Evolutionary conservation across 768 basidiomycete genomes (phyloP).

Genomic region (Macrolepiota fuliginosa): DNA sequence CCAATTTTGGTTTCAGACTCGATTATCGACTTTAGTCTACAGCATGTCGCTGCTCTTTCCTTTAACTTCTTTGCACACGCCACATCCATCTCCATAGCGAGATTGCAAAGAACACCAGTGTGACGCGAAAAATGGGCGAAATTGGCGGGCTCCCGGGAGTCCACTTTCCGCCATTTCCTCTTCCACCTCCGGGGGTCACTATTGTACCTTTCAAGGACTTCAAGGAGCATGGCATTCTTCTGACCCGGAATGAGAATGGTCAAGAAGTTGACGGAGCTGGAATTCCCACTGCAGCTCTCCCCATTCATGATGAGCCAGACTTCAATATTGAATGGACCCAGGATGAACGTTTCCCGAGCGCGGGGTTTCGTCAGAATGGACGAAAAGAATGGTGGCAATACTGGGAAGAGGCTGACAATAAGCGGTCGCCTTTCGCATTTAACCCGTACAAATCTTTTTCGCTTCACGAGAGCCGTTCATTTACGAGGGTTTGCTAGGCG

Average conservation of each 20-base stretch:
- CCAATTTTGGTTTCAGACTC: background rate
- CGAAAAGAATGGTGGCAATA: slow-evolving; percentile 9
- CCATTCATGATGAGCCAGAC: background rate
- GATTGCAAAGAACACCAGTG: background rate
- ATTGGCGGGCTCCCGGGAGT: background rate
- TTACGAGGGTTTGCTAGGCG: background rate
- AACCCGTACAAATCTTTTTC: background rate
- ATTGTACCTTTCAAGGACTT: slow-evolving; percentile 3
- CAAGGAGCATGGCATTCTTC: slow-evolving; percentile 4
- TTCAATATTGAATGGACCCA: background rate
- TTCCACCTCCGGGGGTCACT: background rate
- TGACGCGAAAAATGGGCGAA: background rate
- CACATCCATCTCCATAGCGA: background rate
- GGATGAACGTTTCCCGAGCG: background rate
- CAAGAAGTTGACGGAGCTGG: slow-evolving; percentile 7
- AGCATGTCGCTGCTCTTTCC: background rate
- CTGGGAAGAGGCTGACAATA: slow-evolving; percentile 2
- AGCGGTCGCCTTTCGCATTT: background rate
- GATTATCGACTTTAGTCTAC: background rate
- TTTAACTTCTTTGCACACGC: background rate
- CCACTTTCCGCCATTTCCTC: background rate
- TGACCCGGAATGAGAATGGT: background rate
- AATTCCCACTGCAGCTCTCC: slow-evolving; percentile 3
- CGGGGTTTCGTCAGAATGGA: background rate
- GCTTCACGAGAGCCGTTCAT: background rate